A percentile compares a stretch with the other conserved stretches of the same genome.
Conservation (phyloP, 306 rosid genomes). For the Glycine latifolia region DNA sequence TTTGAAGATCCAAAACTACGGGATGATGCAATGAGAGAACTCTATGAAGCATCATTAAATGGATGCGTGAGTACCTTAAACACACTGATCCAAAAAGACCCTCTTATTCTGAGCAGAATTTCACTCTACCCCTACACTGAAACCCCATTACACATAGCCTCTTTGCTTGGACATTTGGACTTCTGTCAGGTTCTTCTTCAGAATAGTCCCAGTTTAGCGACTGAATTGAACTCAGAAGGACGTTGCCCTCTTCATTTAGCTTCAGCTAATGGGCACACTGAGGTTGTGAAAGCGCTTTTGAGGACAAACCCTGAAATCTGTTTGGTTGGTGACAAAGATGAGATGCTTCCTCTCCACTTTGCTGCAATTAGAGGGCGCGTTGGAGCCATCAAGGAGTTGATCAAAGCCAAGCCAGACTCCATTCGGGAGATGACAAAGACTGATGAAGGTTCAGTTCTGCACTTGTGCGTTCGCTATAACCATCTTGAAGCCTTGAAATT, state of each 20-base stretch:
- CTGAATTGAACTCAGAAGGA: constrained; percentile 45
- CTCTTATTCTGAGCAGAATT: constrained; percentile 29
- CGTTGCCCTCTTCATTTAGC: constrained; percentile 54
- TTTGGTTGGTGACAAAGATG: constrained; percentile 43
- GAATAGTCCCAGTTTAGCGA: constrained; percentile 9
- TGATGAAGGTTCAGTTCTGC: constrained; percentile 41
- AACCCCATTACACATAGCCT: constrained; percentile 52
- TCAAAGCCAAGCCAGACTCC: background rate
- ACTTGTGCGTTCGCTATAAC: constrained; percentile 41
- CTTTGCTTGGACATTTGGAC: constrained; percentile 47
- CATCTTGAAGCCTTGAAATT: constrained; percentile 42
- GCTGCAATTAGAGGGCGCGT: constrained; percentile 50
- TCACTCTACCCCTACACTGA: constrained; percentile 38
- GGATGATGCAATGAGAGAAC: constrained; percentile 23
- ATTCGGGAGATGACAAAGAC: background rate
- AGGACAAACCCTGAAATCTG: constrained; percentile 19
- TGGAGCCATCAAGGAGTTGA: constrained; percentile 32
- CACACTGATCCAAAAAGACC: constrained; percentile 24
- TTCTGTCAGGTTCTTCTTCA: constrained; percentile 40
- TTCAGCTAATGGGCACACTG: constrained; percentile 45
- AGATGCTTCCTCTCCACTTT: constrained; percentile 50
- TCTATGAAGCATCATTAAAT: constrained; percentile 44
- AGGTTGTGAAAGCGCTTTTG: constrained; percentile 39
- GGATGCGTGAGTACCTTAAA: constrained; percentile 45
- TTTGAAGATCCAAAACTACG: background rate